Conservation (phyloP, 2,329 filamentous ascomycete genomes). For the Nemania abortiva region DNA sequence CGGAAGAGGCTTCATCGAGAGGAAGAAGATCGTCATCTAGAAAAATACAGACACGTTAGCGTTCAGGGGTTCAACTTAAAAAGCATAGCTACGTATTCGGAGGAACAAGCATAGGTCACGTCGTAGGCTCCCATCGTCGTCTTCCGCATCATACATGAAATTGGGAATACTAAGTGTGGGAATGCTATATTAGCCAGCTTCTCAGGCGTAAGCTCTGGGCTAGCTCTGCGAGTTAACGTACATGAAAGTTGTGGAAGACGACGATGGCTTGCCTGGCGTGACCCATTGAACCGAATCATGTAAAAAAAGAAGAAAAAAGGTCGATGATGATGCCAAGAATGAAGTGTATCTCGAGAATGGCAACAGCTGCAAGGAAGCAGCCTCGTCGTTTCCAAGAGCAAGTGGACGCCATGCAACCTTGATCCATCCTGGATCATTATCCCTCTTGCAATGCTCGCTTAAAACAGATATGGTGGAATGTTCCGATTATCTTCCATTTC, state of each 20-base stretch:
- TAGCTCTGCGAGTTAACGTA: constrained; percentile 71
- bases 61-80: constrained; percentile 42
- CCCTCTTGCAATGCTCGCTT: constrained; percentile 61
- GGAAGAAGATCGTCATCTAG: constrained; percentile 73
- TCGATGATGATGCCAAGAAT: constrained; percentile 44
- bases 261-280: constrained; percentile 76
- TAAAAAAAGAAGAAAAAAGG: constrained; percentile 43
- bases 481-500: constrained; percentile 49
- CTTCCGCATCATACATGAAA: constrained; percentile 63
- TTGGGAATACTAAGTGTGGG: constrained; percentile 56
- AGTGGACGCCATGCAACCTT: constrained; percentile 54
- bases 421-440: constrained; percentile 50
- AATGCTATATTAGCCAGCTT: constrained; percentile 64
- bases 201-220: constrained; percentile 51
- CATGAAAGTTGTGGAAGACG: constrained; percentile 74
- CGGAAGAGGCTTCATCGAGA: constrained; percentile 70
- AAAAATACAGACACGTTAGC: constrained; percentile 57
- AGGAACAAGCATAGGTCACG: constrained; percentile 57
- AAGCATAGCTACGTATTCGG: constrained; percentile 46
- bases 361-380: constrained; percentile 49
- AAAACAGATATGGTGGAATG: constrained; percentile 56
- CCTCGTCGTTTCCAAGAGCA: constrained; percentile 53
- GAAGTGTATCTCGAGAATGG: constrained; percentile 50
- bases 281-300: constrained; percentile 50
- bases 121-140: constrained; percentile 72